Evolutionary conservation across 371 early-diverging fungal genomes (phyloP).

Genomic region (Apophysomyces variabilis): DNA sequence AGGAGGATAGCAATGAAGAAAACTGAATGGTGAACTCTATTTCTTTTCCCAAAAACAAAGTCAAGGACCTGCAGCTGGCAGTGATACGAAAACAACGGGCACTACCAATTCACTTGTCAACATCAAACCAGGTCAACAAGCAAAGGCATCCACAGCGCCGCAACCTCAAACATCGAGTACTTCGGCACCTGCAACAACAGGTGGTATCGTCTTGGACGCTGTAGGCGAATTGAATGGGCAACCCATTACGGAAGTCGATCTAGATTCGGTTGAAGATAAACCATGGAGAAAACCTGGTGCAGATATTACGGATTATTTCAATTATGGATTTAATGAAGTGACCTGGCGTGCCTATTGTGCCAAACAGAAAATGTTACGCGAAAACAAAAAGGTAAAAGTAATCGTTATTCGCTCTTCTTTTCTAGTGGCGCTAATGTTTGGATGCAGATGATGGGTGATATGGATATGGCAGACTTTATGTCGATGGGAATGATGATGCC

Average conservation of each 20-base stretch:
- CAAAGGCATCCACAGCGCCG: conserved; percentile 28
- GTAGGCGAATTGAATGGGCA: conserved; percentile 80
- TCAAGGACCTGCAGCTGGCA: conserved; percentile 8
- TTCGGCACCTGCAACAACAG: conserved; percentile 32
- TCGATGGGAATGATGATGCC: conserved; percentile 70
- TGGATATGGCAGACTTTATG: conserved; percentile 49
- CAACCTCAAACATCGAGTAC: conserved; percentile 19
- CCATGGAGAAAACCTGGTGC: conserved; percentile 98
- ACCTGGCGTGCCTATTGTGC: conserved; percentile 93
- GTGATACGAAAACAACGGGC: conserved; percentile 14
- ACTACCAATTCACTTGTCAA: conserved; percentile 56
- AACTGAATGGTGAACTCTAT: background rate
- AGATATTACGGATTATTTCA: conserved; percentile 98
- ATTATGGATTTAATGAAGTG: conserved; percentile 96
- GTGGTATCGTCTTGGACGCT: conserved; percentile 72
- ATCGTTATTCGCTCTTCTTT: background rate
- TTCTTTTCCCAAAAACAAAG: background rate
- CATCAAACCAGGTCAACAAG: conserved; percentile 60
- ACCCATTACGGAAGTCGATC: conserved; percentile 85
- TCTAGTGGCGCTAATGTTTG: background rate
- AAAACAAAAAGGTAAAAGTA: conserved; percentile 52
- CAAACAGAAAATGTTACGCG: conserved; percentile 87
- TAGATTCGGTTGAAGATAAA: conserved; percentile 89
- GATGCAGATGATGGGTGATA: conserved; percentile 43
- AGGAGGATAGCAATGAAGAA: conserved; percentile 13